phyloP scores from a whole-genome alignment of 2,329 filamentous ascomycete genomes.

The Setomelanomma holmii region DNA sequence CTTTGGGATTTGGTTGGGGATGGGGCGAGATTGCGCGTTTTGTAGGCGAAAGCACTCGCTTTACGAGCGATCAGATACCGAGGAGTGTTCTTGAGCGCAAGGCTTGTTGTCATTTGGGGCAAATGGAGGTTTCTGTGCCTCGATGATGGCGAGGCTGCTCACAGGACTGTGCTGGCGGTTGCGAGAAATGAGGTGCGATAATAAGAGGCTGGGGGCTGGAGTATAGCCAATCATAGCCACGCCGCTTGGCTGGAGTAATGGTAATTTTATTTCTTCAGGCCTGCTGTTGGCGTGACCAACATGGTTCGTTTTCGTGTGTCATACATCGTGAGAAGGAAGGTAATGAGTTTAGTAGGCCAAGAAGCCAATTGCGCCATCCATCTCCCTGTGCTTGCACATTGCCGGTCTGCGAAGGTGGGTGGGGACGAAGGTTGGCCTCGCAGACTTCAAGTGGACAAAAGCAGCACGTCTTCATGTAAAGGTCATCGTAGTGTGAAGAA shows the following conservation, averaged over 20 bases:
- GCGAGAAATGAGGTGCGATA: slow-evolving; percentile 19
- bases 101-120: slow-evolving; percentile 8
- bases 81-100: slow-evolving; percentile 2
- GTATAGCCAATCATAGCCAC: slow-evolving; percentile 27
- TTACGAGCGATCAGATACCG: not conserved
- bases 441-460: too few relatives aligned
- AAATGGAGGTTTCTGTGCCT: slow-evolving; percentile 4
- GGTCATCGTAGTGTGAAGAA: too few relatives aligned
- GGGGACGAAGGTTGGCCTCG: too few relatives aligned
- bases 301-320: slow-evolving; percentile 15
- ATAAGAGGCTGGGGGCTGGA: slow-evolving; percentile 11
- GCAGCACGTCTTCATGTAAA: too few relatives aligned
- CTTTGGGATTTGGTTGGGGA: not conserved
- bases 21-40: not conserved
- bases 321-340: not conserved
- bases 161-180: slow-evolving; percentile 16
- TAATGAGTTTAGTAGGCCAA: not conserved
- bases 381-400: too few relatives aligned
- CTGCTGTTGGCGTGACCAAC: slow-evolving; percentile 11
- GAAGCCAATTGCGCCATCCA: not conserved
- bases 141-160: slow-evolving; percentile 9
- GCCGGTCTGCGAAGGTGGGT: too few relatives aligned
- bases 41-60: slow-evolving; percentile 3
- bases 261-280: slow-evolving; percentile 30
- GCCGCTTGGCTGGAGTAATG: slow-evolving; percentile 26